Conservation (phyloP, 164 flowering plant species). For the Annona squamosa region DNA sequence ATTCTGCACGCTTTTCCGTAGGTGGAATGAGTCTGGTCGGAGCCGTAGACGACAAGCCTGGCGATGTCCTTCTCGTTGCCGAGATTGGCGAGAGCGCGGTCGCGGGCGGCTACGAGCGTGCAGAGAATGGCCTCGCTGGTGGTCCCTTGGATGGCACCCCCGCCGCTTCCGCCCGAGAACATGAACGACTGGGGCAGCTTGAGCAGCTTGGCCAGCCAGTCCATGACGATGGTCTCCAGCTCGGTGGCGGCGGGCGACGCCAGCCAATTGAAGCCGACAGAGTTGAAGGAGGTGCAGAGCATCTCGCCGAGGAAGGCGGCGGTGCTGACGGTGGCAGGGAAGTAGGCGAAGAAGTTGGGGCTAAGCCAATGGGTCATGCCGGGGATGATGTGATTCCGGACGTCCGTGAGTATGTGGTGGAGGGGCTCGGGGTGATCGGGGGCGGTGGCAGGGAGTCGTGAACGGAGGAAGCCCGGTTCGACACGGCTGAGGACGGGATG, state of each 20-base stretch:
- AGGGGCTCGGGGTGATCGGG: constrained; percentile 37
- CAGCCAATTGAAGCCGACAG: constrained; percentile 53
- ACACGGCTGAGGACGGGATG: constrained; percentile 47
- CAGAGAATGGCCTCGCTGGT: constrained; percentile 44
- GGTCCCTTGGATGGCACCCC: constrained; percentile 51
- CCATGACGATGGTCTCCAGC: constrained; percentile 39
- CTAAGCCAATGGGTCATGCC: constrained; percentile 58
- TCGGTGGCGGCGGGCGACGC: constrained; percentile 55
- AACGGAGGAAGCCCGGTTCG: constrained; percentile 37
- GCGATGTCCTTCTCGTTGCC: constrained; percentile 12
- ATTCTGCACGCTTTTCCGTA: constrained; percentile 33
- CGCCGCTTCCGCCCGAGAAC: constrained; percentile 40
- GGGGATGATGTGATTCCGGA: constrained; percentile 31
- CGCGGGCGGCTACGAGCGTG: constrained; percentile 45
- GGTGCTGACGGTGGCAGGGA: constrained; percentile 43
- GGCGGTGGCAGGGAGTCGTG: constrained; percentile 23
- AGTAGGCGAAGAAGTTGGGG: constrained; percentile 57
- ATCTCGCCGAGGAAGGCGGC: constrained; percentile 52
- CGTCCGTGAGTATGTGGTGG: constrained; percentile 32
- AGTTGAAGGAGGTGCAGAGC: constrained; percentile 43
- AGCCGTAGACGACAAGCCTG: constrained; percentile 44
- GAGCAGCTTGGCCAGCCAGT: constrained; percentile 37
- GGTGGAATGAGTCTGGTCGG: constrained; percentile 56
- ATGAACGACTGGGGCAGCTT: constrained; percentile 35
- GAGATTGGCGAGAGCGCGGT: constrained; percentile 12